These are phyloP conservation scores for Thozetella sp. DNA, from an alignment of 495 filamentous ascomycete genomes.

Conservation along the genomic window DNA sequence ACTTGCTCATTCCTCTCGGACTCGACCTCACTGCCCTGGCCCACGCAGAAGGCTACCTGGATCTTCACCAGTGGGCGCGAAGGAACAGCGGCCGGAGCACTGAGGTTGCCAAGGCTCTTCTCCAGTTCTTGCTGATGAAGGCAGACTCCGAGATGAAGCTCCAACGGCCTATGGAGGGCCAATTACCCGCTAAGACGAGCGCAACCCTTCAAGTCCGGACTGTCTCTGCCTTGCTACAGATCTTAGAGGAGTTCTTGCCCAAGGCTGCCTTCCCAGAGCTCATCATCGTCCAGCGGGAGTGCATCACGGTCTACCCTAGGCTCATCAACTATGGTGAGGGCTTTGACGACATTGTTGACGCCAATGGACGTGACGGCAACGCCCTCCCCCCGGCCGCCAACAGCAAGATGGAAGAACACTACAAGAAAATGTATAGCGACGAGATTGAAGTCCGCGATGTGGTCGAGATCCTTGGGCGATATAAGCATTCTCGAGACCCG, in stretches of 20 bases:
- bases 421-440: constrained; percentile 93
- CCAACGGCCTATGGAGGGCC: constrained; percentile 68
- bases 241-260: constrained; percentile 67
- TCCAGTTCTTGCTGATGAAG: constrained; percentile 79
- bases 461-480: constrained; percentile 75
- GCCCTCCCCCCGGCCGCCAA: constrained; percentile 76
- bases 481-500: constrained; percentile 83
- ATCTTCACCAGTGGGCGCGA: constrained; percentile 81
- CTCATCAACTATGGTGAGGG: constrained; percentile 95
- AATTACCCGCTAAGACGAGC: constrained; percentile 37
- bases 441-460: constrained; percentile 81
- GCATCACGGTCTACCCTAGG: constrained; percentile 91
- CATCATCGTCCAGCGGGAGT: constrained; percentile 73
- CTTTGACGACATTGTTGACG: constrained; percentile 85
- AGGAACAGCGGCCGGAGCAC: constrained; percentile 59
- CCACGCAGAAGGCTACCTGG: constrained; percentile 78
- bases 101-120: constrained; percentile 64
- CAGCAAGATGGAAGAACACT: constrained; percentile 92
- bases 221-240: constrained; percentile 76
- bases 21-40: constrained; percentile 87
- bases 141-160: constrained; percentile 76
- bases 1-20: constrained; percentile 75
- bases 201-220: constrained; percentile 78
- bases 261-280: constrained; percentile 48
- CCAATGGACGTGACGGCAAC: constrained; percentile 79